phyloP scores from a whole-genome alignment of 192 early-diverging fungal genomes.

The Coemansia sp. region DNA sequence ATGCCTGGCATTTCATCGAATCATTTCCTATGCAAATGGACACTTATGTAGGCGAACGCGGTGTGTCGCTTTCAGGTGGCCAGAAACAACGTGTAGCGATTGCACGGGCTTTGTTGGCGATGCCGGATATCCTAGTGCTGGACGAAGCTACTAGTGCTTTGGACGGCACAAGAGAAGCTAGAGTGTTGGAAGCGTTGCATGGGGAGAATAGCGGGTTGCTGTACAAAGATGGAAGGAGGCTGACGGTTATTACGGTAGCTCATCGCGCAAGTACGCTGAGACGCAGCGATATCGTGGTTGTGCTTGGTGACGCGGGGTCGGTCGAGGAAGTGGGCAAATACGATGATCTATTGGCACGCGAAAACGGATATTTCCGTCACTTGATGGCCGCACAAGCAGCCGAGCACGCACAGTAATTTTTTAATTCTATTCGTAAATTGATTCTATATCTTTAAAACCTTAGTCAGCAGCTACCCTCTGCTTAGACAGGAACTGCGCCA shows the following conservation, averaged over 20 bases:
- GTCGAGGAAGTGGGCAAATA: slow-evolving; percentile 73
- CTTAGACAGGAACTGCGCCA: slow-evolving; percentile 71
- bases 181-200: slow-evolving; percentile 68
- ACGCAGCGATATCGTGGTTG: slow-evolving; percentile 67
- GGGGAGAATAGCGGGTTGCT: slow-evolving; percentile 12
- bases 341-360: slow-evolving; percentile 58
- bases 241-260: slow-evolving; percentile 72
- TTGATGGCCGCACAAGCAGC: slow-evolving; percentile 54
- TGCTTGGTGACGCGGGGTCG: slow-evolving; percentile 60
- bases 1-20: slow-evolving; percentile 66
- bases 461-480: slow-evolving; percentile 3
- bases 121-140: slow-evolving; percentile 70
- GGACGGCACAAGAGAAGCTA: slow-evolving; percentile 66
- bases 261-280: slow-evolving; percentile 81
- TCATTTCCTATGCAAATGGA: slow-evolving; percentile 75
- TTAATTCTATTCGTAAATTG: too few relatives aligned
- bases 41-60: slow-evolving; percentile 89
- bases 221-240: slow-evolving; percentile 24
- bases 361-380: slow-evolving; percentile 57
- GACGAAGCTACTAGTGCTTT: slow-evolving; percentile 81
- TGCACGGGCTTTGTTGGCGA: slow-evolving; percentile 77
- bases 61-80: slow-evolving; percentile 61
- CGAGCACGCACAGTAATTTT: slow-evolving; percentile 15
- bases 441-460: background rate
- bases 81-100: slow-evolving; percentile 70